These are phyloP conservation scores for Erysimum cheiri DNA, from an alignment of 441 rosid species.

Conservation along the genomic window DNA sequence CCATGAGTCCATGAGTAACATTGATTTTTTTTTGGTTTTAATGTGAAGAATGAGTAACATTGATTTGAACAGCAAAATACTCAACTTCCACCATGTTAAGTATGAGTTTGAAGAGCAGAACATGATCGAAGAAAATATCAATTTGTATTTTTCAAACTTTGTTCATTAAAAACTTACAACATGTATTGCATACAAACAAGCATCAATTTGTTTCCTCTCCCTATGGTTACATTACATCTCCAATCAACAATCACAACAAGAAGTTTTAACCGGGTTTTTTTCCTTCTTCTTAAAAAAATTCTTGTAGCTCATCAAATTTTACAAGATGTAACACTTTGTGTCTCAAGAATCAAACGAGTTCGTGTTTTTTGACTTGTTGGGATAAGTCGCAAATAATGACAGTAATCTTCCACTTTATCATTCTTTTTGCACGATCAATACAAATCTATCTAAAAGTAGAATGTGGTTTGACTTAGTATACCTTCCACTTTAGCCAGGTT, in stretches of 20 bases:
- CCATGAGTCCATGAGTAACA: neutral
- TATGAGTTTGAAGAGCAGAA: neutral
- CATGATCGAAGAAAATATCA: neutral
- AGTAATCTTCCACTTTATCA: neutral
- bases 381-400: constrained; percentile 32
- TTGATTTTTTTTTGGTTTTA: too few relatives aligned
- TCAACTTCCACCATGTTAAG: neutral
- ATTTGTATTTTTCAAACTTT: constrained; percentile 7
- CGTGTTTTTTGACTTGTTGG: constrained; percentile 59
- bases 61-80: neutral
- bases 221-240: constrained; percentile 41
- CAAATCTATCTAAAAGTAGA: too few relatives aligned
- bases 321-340: constrained; percentile 17
- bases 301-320: constrained; percentile 33
- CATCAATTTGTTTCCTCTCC: constrained; percentile 12
- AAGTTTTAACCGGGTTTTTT: constrained; percentile 8
- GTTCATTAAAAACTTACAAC: constrained; percentile 35
- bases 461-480: neutral
- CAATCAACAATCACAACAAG: constrained; percentile 43
- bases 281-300: constrained; percentile 8
- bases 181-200: constrained; percentile 42
- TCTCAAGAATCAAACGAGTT: constrained; percentile 51
- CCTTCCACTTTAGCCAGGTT: neutral
- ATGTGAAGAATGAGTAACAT: neutral
- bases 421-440: neutral